A percentile compares a stretch with the other conserved stretches of the same genome.
These are phyloP conservation scores for Daldinia sp. DNA, from an alignment of 2,329 filamentous ascomycete species.

Conservation along the genomic window DNA sequence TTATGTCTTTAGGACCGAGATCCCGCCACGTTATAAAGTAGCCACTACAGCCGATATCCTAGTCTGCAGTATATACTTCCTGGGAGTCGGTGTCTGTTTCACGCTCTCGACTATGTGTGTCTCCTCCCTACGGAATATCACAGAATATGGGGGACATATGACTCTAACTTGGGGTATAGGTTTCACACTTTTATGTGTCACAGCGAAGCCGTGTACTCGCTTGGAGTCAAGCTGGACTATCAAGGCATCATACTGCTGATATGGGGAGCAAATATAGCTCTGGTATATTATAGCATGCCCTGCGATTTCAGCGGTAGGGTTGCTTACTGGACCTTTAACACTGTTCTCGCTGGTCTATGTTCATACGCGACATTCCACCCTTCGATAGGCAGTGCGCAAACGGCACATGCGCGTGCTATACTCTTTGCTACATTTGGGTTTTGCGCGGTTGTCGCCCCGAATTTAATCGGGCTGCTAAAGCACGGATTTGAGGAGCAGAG, in stretches of 20 bases:
- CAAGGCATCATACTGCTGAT: slow-evolving; percentile 71
- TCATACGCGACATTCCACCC: slow-evolving; percentile 55
- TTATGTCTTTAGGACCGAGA: slow-evolving; percentile 53
- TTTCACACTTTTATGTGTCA: slow-evolving; percentile 71
- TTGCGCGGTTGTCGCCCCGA: slow-evolving; percentile 55
- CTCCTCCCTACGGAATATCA: not conserved
- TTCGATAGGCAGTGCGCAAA: slow-evolving; percentile 54
- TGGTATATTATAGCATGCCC: slow-evolving; percentile 67
- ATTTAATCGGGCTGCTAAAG: slow-evolving; percentile 54
- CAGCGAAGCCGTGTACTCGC: slow-evolving; percentile 59
- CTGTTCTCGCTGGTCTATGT: slow-evolving; percentile 53
- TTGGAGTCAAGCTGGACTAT: slow-evolving; percentile 71
- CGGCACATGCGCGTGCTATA: slow-evolving; percentile 55
- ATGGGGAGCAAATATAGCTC: slow-evolving; percentile 70
- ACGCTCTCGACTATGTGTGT: slow-evolving; percentile 58
- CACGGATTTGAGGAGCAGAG: slow-evolving; percentile 53
- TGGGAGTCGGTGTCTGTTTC: slow-evolving; percentile 61
- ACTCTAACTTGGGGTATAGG: slow-evolving; percentile 47
- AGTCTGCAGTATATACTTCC: slow-evolving; percentile 58
- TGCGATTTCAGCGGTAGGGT: slow-evolving; percentile 52
- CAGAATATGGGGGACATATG: not conserved
- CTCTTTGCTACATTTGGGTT: slow-evolving; percentile 58
- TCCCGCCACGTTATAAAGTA: slow-evolving; percentile 54
- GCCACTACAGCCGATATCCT: slow-evolving; percentile 55
- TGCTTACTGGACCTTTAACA: slow-evolving; percentile 55